Evolutionary conservation across 1,139 yeast species (phyloP), one percentile per base, ranked within the genome.

Genomic region (Lodderomyces pseudojiufengensis): DNA sequence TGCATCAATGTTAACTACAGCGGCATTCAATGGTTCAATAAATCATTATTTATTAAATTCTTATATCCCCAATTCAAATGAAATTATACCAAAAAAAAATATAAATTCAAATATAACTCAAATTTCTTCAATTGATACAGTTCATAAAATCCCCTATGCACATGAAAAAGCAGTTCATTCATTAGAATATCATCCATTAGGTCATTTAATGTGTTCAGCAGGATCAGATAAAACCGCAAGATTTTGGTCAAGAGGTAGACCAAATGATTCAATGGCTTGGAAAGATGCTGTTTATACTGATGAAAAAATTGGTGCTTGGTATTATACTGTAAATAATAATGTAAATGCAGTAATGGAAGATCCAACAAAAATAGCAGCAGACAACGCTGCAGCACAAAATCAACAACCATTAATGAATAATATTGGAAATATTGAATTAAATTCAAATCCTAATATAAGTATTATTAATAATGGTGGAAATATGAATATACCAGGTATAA

Each of bases 171-270:
- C 96, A 3, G 80, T 92, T 35, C 88, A 92, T 62, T 78, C 95
- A 2, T 61, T 92, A 43, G 94, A 90, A 47, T 92, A 88, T 54
- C 97, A 90, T 60, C 97, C 97, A 3, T 68, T 86, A 51, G 98
- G 98, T 2, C 97, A 92, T 59, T 67, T 90, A 37, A 68, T 92
- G 32, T 83, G 95, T 42, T 80, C 96, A 11, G 97, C 97, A 0
- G 92, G 97, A 20, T 88, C 94, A 41, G 98, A 92, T 59, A 77
- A 94, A 54, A 80, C 94, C 9, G 87, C 95, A n/a, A 65, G 97
- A 43, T 86, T 92, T 61, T 92, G 98, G 98, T 80, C 92, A 24
- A 71, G 98, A 36, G 84, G 95, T 1, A 71, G 95, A 54, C 97
- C 97, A 1, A 84, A 83, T 48, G 98, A 92, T 61, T 84, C 87